phyloP scores from a whole-genome alignment of 352 stramenopile species.

The Phytopythium sindhum region DNA sequence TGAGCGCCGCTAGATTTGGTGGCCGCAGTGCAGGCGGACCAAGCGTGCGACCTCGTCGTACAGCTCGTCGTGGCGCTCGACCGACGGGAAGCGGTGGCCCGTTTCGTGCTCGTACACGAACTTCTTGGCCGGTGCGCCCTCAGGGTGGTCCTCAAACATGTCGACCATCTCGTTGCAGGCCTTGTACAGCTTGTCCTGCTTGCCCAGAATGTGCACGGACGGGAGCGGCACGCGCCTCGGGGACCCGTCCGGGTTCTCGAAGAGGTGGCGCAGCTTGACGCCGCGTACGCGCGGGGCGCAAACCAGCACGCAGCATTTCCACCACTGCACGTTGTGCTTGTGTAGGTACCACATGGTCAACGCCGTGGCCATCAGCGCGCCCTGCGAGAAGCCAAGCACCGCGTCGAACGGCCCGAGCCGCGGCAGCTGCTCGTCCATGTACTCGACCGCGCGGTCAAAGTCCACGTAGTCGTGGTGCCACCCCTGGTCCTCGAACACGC shows the following conservation, averaged over 20 bases:
- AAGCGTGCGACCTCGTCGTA: constrained; percentile 27
- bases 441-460: constrained; percentile 38
- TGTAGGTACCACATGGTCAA: constrained; percentile 45
- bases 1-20: neutral
- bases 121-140: constrained; percentile 17
- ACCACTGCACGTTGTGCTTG: constrained; percentile 26
- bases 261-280: constrained; percentile 23
- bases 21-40: constrained; percentile 24
- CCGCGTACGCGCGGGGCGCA: constrained; percentile 28
- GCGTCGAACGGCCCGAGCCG: constrained; percentile 52
- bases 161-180: constrained; percentile 34
- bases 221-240: constrained; percentile 38
- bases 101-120: constrained; percentile 44
- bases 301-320: constrained; percentile 51
- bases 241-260: constrained; percentile 31
- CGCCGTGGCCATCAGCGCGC: constrained; percentile 40
- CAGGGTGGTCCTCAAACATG: constrained; percentile 32
- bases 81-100: constrained; percentile 34
- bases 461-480: constrained; percentile 51
- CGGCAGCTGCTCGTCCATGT: constrained; percentile 41
- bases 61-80: constrained; percentile 24
- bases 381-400: constrained; percentile 71
- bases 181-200: constrained; percentile 43
- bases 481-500: constrained; percentile 22
- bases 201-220: constrained; percentile 64